Percentiles rank a stretch among this genome's conserved stretches.
Conservation (phyloP, 2,329 filamentous ascomycete genomes). For the Microsporum audouinii region DNA sequence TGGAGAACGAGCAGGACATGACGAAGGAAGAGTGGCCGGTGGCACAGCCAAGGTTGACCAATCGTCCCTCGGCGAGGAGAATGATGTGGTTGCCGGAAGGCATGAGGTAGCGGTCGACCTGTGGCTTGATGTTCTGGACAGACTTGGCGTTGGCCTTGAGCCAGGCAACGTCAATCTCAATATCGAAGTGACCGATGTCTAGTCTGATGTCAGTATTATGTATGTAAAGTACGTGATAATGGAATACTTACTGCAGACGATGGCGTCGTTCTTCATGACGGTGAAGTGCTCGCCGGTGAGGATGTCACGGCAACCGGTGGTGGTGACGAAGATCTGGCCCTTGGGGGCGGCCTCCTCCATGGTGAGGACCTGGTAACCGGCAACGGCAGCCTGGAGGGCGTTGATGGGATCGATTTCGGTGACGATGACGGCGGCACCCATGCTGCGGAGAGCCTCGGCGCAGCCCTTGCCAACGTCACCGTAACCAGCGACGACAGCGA, state of each 20-base stretch:
- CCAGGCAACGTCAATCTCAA: conserved; percentile 99
- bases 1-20: conserved; percentile 99
- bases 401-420: conserved; percentile 99
- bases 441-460: conserved; percentile 85
- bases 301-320: conserved; percentile 98
- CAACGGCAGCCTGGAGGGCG: conserved; percentile 95
- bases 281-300: conserved; percentile 86
- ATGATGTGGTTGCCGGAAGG: conserved; percentile 91
- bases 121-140: conserved; percentile 98
- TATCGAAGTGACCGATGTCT: conserved; percentile 99
- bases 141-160: conserved; percentile 92
- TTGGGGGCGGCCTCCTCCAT: conserved; percentile 89
- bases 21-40: conserved; percentile 99
- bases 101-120: conserved; percentile 97
- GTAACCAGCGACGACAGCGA: conserved; percentile 93
- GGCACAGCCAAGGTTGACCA: conserved; percentile 98
- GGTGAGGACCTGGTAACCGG: conserved; percentile 89
- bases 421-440: conserved; percentile 93
- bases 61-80: conserved; percentile 93
- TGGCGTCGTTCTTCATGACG: conserved; percentile 91
- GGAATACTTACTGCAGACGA: conserved; percentile 73
- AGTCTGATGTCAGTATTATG: neutral
- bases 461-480: conserved; percentile 99
- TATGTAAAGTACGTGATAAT: neutral
- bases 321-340: conserved; percentile 98